Percentiles rank a stretch among this genome's conserved stretches.
Conservation (phyloP, 805 yeast genomes). For the Sugiyamaella qingdaonensis region DNA sequence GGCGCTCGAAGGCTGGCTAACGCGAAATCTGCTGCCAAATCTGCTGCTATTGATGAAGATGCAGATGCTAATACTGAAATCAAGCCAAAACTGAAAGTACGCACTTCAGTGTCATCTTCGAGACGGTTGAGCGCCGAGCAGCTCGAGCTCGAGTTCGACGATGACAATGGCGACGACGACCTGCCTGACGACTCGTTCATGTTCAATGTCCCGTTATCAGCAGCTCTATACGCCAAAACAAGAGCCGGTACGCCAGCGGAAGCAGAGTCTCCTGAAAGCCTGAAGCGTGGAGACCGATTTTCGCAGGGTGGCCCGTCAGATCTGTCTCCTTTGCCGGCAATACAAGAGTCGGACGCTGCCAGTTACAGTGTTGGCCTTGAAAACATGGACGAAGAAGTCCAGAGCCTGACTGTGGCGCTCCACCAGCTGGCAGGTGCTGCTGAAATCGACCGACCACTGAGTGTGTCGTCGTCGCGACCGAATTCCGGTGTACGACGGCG, state of each 20-base stretch:
- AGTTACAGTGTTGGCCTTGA: slow-evolving; percentile 23
- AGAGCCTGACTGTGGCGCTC: slow-evolving; percentile 32
- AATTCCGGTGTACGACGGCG: slow-evolving; percentile 37
- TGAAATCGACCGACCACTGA: slow-evolving; percentile 1
- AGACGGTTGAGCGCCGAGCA: slow-evolving; percentile 21
- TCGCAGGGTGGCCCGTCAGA: slow-evolving; percentile 5
- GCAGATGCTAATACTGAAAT: not conserved
- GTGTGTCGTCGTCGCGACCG: slow-evolving; percentile 3
- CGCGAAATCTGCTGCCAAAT: not conserved
- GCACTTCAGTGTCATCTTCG: not conserved
- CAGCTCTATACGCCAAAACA: slow-evolving; percentile 42
- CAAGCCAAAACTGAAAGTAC: slow-evolving; percentile 1
- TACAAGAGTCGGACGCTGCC: slow-evolving; percentile 24
- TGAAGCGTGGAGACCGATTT: slow-evolving; percentile 3
- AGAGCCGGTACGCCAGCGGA: slow-evolving; percentile 3
- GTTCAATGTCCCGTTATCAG: slow-evolving; percentile 63
- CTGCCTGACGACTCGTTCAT: slow-evolving; percentile 51
- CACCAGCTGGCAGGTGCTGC: slow-evolving; percentile 20
- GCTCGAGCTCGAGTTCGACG: slow-evolving; percentile 32
- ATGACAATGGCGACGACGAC: slow-evolving; percentile 46
- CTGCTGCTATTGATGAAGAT: not conserved
- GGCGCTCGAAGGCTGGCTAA: not conserved
- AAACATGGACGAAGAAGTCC: slow-evolving; percentile 34
- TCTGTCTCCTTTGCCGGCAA: slow-evolving; percentile 11
- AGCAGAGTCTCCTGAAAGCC: not conserved